Evolutionary conservation across 2,329 filamentous ascomycete genomes (phyloP).

Genomic region (Aspergillus pseudoterreus): DNA sequence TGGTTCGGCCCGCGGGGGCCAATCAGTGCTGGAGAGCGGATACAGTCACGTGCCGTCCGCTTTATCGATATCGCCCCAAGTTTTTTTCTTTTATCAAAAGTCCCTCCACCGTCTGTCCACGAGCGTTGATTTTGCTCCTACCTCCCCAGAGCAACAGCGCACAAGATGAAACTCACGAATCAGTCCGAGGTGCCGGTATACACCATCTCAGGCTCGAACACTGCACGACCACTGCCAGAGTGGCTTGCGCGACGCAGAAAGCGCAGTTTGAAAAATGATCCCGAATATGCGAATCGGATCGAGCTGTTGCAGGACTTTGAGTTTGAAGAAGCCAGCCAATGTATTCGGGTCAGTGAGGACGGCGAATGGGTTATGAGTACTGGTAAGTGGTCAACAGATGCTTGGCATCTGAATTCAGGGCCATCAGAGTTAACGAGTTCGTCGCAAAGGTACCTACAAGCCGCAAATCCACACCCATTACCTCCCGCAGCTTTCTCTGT

Average conservation of each 20-base stretch:
- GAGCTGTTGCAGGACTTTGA: constrained; percentile 97
- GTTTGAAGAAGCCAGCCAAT: constrained; percentile 91
- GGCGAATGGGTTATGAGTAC: constrained; percentile 97
- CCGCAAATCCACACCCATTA: constrained; percentile 95
- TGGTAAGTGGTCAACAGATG: constrained; percentile 49
- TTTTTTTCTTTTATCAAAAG: constrained; percentile 24
- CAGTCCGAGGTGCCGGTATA: constrained; percentile 85
- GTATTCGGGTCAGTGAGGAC: constrained; percentile 87
- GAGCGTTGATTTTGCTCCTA: constrained; percentile 5
- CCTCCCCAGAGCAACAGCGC: constrained; percentile 9
- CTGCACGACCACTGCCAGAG: constrained; percentile 82
- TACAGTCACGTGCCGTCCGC: constrained; percentile 26
- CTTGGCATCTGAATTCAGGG: too few relatives aligned
- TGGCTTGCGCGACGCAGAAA: constrained; percentile 91
- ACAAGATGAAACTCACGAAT: constrained; percentile 51
- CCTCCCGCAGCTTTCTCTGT: constrained; percentile 87
- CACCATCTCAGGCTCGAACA: constrained; percentile 87
- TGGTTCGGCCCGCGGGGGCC: constrained; percentile 28
- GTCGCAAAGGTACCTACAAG: constrained; percentile 57
- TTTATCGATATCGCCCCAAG: constrained; percentile 23
- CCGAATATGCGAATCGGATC: constrained; percentile 88
- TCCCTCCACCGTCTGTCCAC: not conserved
- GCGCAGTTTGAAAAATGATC: constrained; percentile 84
- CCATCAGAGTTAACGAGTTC: not conserved
- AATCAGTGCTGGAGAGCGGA: constrained; percentile 23